Conservation (phyloP, 1,284 basidiomycete genomes). For the Trichosporon sp. region DNA sequence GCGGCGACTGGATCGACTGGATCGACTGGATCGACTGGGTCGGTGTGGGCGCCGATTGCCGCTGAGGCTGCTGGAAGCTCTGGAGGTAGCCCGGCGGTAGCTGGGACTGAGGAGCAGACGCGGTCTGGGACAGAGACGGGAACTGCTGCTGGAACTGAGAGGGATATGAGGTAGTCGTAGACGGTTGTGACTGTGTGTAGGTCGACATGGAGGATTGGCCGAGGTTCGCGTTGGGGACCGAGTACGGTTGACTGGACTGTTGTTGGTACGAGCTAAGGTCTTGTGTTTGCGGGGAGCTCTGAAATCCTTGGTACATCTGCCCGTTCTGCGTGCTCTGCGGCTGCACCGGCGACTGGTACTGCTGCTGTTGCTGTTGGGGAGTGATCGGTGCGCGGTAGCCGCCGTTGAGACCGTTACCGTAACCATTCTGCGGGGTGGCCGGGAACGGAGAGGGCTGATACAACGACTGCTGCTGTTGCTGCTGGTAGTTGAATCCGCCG, state of each 20-base stretch:
- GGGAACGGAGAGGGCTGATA: background rate
- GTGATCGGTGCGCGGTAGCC: background rate
- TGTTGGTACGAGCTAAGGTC: background rate
- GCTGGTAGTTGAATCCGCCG: conserved; percentile 1
- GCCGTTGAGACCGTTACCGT: background rate
- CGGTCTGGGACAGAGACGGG: background rate
- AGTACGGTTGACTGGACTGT: conserved; percentile 1
- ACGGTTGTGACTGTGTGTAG: background rate
- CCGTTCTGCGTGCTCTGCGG: conserved; percentile 8
- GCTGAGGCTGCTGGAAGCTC: conserved; percentile 2
- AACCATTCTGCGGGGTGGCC: background rate
- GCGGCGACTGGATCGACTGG: conserved; percentile 1
- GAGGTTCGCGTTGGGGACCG: background rate
- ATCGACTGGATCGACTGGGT: background rate
- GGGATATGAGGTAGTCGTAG: background rate
- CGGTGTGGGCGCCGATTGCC: background rate
- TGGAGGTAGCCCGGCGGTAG: background rate
- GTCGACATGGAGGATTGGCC: background rate
- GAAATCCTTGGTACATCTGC: conserved; percentile 7
- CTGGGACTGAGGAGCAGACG: background rate
- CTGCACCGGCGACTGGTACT: conserved; percentile 6
- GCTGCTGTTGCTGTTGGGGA: conserved; percentile 10
- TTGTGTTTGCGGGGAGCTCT: background rate
- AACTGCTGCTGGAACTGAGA: conserved; percentile 4
- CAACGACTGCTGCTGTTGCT: background rate